These are phyloP conservation scores for Suillus variegatus DNA, from an alignment of 768 basidiomycete species.

Conservation along the genomic window DNA sequence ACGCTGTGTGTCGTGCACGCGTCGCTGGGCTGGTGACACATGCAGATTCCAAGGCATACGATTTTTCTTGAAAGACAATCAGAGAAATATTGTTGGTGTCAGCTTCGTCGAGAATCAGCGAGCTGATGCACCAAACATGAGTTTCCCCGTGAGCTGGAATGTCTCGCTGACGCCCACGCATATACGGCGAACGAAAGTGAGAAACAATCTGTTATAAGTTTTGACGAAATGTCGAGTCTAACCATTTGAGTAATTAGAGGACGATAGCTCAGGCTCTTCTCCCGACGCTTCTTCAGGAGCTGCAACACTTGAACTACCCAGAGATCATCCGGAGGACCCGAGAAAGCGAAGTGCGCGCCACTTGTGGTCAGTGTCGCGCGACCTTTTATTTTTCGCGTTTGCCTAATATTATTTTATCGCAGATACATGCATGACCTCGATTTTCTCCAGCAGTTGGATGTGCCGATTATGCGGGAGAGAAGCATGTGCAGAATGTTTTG, in stretches of 20 bases:
- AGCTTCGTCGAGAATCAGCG: constrained; percentile 69
- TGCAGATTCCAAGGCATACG: constrained; percentile 87
- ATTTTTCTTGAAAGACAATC: constrained; percentile 66
- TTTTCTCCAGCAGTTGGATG: constrained; percentile 90
- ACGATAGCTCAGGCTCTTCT: constrained; percentile 70
- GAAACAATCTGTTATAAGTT: constrained; percentile 7
- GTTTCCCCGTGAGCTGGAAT: constrained; percentile 69
- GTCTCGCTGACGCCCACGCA: constrained; percentile 49
- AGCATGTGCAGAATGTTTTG: constrained; percentile 82
- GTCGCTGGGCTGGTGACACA: constrained; percentile 86
- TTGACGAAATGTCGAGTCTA: constrained; percentile 10
- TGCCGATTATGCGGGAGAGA: constrained; percentile 91
- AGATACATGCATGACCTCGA: constrained; percentile 95
- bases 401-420: constrained; percentile 14
- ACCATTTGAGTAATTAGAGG: constrained; percentile 40
- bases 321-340: constrained; percentile 71
- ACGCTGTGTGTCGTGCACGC: constrained; percentile 80
- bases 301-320: constrained; percentile 54
- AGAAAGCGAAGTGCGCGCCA: constrained; percentile 81
- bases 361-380: constrained; percentile 63
- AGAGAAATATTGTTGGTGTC: constrained; percentile 61
- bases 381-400: constrained; percentile 3
- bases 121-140: constrained; percentile 58
- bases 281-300: constrained; percentile 64
- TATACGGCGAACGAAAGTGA: constrained; percentile 63